A percentile compares a stretch with the other conserved stretches of the same genome.
These are phyloP conservation scores for Hamamelis virginiana DNA, from an alignment of 164 flowering plant genomes.

Conservation along the genomic window DNA sequence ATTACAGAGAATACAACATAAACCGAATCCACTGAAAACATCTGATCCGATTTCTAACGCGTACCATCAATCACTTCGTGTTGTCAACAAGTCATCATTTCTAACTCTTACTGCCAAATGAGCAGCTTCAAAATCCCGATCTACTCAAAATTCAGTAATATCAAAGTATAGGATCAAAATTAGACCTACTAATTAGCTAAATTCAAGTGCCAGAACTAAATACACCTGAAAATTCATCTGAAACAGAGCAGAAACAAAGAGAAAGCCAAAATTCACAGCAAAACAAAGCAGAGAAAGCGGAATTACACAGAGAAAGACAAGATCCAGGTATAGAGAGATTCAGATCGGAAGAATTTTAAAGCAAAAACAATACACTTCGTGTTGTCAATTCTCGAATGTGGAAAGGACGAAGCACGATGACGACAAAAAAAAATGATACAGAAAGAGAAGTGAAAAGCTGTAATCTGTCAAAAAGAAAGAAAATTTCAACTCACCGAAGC, in stretches of 20 bases:
- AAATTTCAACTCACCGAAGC: background rate
- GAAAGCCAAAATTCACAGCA: background rate
- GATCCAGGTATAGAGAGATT: background rate
- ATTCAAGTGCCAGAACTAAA: background rate
- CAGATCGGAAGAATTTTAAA: constrained; percentile 2
- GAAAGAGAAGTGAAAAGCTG: background rate
- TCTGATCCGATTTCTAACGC: too few relatives aligned
- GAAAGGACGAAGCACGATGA: background rate
- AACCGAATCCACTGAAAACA: too few relatives aligned
- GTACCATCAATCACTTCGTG: too few relatives aligned
- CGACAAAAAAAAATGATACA: background rate
- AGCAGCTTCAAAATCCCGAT: background rate
- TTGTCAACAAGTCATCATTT: too few relatives aligned
- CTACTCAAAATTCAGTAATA: background rate
- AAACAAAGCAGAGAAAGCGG: background rate
- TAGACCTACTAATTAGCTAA: background rate
- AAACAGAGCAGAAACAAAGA: background rate
- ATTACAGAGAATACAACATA: too few relatives aligned
- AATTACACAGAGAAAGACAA: background rate
- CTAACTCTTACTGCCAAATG: background rate
- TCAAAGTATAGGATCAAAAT: background rate
- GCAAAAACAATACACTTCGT: background rate
- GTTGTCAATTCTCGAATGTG: constrained; percentile 1
- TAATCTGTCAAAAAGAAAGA: constrained; percentile 2
- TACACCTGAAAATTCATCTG: background rate